Percentiles rank a stretch among this genome's conserved stretches.
Conservation (phyloP, 148 eudicot genomes). For the Vaccinium darrowii region DNA sequence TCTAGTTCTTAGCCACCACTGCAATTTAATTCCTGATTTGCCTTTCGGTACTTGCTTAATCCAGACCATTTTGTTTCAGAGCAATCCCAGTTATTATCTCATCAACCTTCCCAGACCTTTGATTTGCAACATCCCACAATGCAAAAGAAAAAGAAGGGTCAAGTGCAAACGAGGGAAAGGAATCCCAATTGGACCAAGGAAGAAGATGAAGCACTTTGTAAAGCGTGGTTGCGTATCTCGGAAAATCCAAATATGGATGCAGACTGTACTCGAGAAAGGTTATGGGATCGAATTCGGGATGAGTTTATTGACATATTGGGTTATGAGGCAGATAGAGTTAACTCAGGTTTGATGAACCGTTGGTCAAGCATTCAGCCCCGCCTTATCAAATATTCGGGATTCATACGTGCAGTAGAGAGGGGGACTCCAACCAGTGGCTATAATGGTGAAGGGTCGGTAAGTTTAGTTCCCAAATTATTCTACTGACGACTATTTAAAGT, state of each 20-base stretch:
- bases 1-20: too few relatives aligned
- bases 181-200: neutral
- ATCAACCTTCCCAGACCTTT: neutral
- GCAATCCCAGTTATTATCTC: neutral
- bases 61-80: neutral
- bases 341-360: neutral
- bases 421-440: neutral
- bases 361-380: neutral
- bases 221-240: neutral
- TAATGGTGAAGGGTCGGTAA: neutral
- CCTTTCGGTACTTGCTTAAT: neutral
- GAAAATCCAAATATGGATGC: neutral
- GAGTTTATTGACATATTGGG: constrained; percentile 1
- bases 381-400: neutral
- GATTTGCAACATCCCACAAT: neutral
- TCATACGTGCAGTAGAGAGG: neutral
- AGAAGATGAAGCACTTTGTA: constrained; percentile 1
- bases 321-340: neutral
- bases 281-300: neutral
- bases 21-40: neutral
- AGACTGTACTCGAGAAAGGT: neutral
- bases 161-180: neutral
- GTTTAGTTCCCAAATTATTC: neutral
- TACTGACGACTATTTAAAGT: neutral
- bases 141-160: neutral